These are phyloP conservation scores for Aspergillus sergii DNA, from an alignment of 2,329 filamentous ascomycete genomes.

Conservation along the genomic window DNA sequence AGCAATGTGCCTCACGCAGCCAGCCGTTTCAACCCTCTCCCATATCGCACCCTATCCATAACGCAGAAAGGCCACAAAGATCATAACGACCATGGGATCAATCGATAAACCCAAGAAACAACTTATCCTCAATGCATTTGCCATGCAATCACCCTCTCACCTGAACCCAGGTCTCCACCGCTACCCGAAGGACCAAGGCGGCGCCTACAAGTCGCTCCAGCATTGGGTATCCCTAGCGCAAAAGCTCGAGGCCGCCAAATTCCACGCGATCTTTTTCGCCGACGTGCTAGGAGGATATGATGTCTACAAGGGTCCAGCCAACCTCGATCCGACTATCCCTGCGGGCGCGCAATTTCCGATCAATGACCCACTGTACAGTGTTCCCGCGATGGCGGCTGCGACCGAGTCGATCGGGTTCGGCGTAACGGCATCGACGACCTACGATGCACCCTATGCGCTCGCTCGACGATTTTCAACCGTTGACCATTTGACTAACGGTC, in stretches of 20 bases:
- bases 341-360: conserved; percentile 48
- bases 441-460: conserved; percentile 58
- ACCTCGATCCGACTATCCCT: conserved; percentile 41
- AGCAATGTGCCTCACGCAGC: not conserved
- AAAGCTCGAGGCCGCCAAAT: conserved; percentile 51
- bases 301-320: conserved; percentile 48
- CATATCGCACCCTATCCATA: not conserved
- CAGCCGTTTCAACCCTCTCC: not conserved
- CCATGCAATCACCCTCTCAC: conserved; percentile 51
- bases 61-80: not conserved
- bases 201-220: conserved; percentile 45
- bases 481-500: conserved; percentile 55
- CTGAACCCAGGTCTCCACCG: conserved; percentile 48
- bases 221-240: conserved; percentile 54
- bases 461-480: conserved; percentile 58
- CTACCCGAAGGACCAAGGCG: conserved; percentile 38
- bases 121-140: conserved; percentile 52
- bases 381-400: conserved; percentile 51
- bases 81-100: not conserved
- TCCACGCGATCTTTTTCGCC: conserved; percentile 56
- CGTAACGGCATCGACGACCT: conserved; percentile 58
- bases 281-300: conserved; percentile 53
- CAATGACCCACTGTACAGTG: conserved; percentile 44
- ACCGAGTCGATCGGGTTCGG: conserved; percentile 54
- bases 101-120: conserved; percentile 30